Evolutionary conservation across 2,329 filamentous ascomycete species (phyloP).

Genomic region (Rhexocercosporidium sp.): DNA sequence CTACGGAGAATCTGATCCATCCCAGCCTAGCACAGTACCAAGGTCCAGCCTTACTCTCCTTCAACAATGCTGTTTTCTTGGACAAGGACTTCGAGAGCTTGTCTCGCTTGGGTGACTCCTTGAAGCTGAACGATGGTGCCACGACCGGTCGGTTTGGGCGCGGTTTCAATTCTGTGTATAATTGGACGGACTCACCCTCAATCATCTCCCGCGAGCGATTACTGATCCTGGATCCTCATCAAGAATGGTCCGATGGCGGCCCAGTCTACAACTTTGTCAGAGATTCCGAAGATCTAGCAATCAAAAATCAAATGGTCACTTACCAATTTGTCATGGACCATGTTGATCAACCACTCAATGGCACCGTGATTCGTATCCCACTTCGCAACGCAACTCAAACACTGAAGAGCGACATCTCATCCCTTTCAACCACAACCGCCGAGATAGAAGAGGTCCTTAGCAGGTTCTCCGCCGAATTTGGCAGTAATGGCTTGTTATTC

Average conservation of each 20-base stretch:
- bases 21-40: conserved; percentile 40
- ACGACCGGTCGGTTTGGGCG: conserved; percentile 45
- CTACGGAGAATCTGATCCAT: conserved; percentile 35
- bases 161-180: conserved; percentile 46
- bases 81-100: conserved; percentile 42
- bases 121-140: conserved; percentile 39
- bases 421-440: conserved; percentile 29
- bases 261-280: conserved; percentile 42
- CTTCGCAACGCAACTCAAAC: conserved; percentile 39
- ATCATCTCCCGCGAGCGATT: conserved; percentile 41
- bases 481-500: conserved; percentile 40
- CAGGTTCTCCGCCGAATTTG: conserved; percentile 38
- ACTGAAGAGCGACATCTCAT: conserved; percentile 39
- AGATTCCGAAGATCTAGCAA: conserved; percentile 28
- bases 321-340: conserved; percentile 36
- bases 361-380: conserved; percentile 45
- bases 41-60: conserved; percentile 43
- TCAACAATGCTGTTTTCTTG: conserved; percentile 42
- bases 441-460: conserved; percentile 40
- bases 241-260: conserved; percentile 42
- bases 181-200: conserved; percentile 46
- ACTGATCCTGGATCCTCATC: conserved; percentile 44
- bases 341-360: conserved; percentile 31
- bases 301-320: conserved; percentile 42
- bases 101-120: conserved; percentile 41